Conservation (phyloP, 495 filamentous ascomycete genomes). For the Elasticomyces elasticus region DNA sequence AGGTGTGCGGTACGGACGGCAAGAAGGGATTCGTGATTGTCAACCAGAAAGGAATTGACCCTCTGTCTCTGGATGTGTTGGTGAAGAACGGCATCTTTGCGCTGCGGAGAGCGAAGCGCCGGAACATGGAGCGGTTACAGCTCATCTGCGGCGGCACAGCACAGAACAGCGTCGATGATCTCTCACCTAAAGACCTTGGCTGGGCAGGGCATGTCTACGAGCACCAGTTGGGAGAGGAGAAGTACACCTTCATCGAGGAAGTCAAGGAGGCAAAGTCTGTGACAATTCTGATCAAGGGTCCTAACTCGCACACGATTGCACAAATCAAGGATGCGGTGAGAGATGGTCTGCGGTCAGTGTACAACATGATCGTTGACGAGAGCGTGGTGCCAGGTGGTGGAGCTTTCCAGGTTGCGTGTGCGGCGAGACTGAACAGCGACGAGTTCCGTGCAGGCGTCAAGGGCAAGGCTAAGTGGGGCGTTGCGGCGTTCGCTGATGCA, state of each 20-base stretch:
- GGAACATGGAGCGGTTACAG: conserved; percentile 97
- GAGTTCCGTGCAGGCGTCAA: conserved; percentile 77
- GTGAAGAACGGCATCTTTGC: conserved; percentile 97
- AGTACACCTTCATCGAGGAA: conserved; percentile 97
- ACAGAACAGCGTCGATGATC: conserved; percentile 92
- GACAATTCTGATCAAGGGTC: conserved; percentile 96
- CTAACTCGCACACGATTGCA: conserved; percentile 89
- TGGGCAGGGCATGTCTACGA: conserved; percentile 97
- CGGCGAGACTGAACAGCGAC: conserved; percentile 76
- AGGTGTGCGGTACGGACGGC: conserved; percentile 86
- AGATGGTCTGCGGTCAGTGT: conserved; percentile 86
- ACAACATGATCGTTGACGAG: conserved; percentile 97
- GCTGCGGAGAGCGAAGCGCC: conserved; percentile 83
- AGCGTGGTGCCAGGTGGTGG: conserved; percentile 91
- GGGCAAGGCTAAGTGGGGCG: conserved; percentile 93
- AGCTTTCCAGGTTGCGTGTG: conserved; percentile 92
- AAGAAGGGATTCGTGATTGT: conserved; percentile 97
- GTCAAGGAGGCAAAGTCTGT: conserved; percentile 98
- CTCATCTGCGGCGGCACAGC: conserved; percentile 83
- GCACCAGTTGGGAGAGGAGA: conserved; percentile 95
- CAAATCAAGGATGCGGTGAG: conserved; percentile 97
- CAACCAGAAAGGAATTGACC: conserved; percentile 99
- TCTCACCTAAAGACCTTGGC: conserved; percentile 78
- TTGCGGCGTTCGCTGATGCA: conserved; percentile 88
- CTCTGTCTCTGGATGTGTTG: conserved; percentile 84